Percentiles rank a stretch among this genome's conserved stretches.
Conservation (phyloP, 257 asterid species). For the Solanum chmielewskii region DNA sequence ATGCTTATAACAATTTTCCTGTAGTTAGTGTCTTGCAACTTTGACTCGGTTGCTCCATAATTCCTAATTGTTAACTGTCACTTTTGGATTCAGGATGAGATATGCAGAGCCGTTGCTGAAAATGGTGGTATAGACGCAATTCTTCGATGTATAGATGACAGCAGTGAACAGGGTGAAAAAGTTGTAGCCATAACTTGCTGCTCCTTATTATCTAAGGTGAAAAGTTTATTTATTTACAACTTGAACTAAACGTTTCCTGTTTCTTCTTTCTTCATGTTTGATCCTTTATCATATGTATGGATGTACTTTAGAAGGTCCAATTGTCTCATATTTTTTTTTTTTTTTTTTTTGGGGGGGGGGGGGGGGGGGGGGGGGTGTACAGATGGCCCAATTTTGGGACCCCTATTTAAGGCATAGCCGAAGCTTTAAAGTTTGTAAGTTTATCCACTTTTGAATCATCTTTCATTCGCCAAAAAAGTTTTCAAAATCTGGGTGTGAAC, state of each 20-base stretch:
- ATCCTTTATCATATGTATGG: neutral
- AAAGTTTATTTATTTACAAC: slow-evolving; percentile 8
- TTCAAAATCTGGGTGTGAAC: neutral
- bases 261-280: neutral
- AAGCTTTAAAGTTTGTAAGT: neutral
- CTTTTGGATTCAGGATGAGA: slow-evolving; percentile 61
- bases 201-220: slow-evolving; percentile 79
- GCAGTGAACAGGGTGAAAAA: slow-evolving; percentile 52
- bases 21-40: neutral
- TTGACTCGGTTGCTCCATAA: neutral
- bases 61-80: neutral
- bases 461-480: neutral
- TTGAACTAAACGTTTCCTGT: neutral
- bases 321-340: neutral
- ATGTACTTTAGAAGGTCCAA: neutral
- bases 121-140: slow-evolving; percentile 72
- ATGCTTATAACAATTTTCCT: neutral
- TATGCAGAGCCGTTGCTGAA: slow-evolving; percentile 74
- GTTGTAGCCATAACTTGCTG: slow-evolving; percentile 65
- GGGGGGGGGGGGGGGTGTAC: neutral
- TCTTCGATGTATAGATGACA: slow-evolving; percentile 59
- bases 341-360: neutral
- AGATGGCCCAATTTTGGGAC: neutral
- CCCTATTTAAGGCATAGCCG: neutral
- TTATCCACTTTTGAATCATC: neutral